Conservation (phyloP, 2,329 filamentous ascomycete genomes). For the Tolypocladium tundrense region DNA sequence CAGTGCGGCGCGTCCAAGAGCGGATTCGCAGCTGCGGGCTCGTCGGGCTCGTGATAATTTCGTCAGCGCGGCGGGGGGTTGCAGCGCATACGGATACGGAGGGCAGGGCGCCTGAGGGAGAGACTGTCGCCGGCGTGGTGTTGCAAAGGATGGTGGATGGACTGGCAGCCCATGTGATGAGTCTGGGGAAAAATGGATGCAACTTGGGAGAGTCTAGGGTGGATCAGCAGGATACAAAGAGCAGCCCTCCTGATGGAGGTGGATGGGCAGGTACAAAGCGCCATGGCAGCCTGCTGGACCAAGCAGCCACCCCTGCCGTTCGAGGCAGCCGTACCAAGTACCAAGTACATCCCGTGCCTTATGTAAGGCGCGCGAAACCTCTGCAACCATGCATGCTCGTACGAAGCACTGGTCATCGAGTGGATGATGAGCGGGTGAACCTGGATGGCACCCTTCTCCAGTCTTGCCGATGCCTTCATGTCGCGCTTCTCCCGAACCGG, state of each 20-base stretch:
- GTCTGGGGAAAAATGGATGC: slow-evolving; percentile 4
- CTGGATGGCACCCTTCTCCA: background rate
- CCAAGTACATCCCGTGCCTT: too few species aligned
- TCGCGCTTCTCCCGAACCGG: background rate
- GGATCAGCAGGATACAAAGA: slow-evolving; percentile 14
- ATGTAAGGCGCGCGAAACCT: background rate
- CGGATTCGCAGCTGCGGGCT: slow-evolving; percentile 1
- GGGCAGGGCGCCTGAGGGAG: slow-evolving; percentile 5
- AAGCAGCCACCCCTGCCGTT: too few species aligned
- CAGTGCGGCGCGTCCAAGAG: background rate
- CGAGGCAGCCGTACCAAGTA: too few species aligned
- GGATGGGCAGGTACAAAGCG: background rate
- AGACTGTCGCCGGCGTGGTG: slow-evolving; percentile 1
- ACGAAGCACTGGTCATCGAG: background rate
- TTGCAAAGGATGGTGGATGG: slow-evolving; percentile 12
- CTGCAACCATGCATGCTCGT: background rate
- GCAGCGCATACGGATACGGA: slow-evolving; percentile 15
- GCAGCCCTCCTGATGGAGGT: background rate
- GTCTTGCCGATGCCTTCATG: background rate
- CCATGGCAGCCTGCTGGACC: background rate
- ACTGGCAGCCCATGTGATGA: slow-evolving; percentile 22
- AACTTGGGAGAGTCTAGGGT: slow-evolving; percentile 10
- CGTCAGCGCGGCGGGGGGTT: slow-evolving; percentile 10
- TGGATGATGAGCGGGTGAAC: background rate
- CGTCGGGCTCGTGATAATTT: slow-evolving; percentile 5